Evolutionary conservation across 257 asterid species (phyloP).

Genomic region (Penstemon barbatus): DNA sequence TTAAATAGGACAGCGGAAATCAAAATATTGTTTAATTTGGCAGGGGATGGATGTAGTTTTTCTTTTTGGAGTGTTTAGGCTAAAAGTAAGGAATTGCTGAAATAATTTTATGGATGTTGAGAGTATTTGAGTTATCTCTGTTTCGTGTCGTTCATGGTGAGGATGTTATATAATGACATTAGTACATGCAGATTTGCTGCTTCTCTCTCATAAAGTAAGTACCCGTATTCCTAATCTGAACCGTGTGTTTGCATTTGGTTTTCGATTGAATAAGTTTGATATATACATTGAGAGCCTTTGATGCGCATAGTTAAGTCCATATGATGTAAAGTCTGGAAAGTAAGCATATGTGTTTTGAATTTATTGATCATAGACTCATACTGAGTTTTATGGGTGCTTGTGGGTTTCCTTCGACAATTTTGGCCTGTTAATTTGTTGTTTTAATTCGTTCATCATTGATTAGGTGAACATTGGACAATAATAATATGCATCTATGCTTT

Average conservation of each 20-base stretch:
- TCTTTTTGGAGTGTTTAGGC: no score
- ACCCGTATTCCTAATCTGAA: not conserved
- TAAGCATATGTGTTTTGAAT: not conserved
- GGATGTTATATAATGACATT: no score
- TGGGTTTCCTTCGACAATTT: not conserved
- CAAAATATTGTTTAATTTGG: no score
- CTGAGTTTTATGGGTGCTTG: not conserved
- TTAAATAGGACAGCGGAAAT: no score
- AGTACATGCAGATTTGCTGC: no score
- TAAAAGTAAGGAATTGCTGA: no score
- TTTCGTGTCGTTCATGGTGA: no score
- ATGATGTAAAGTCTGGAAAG: not conserved
- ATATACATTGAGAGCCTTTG: not conserved
- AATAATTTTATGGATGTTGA: no score
- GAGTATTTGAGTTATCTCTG: no score
- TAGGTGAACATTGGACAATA: not conserved
- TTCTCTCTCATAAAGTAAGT: no score
- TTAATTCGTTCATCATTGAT: not conserved
- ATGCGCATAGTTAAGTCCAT: constrained; percentile 11
- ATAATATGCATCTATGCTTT: not conserved
- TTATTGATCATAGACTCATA: not conserved
- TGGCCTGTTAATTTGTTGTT: not conserved
- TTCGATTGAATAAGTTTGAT: not conserved
- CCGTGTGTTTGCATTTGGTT: not conserved
- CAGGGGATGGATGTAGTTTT: no score